phyloP scores from a whole-genome alignment of 345 rosid species.

The Citrus mangshanensis region DNA sequence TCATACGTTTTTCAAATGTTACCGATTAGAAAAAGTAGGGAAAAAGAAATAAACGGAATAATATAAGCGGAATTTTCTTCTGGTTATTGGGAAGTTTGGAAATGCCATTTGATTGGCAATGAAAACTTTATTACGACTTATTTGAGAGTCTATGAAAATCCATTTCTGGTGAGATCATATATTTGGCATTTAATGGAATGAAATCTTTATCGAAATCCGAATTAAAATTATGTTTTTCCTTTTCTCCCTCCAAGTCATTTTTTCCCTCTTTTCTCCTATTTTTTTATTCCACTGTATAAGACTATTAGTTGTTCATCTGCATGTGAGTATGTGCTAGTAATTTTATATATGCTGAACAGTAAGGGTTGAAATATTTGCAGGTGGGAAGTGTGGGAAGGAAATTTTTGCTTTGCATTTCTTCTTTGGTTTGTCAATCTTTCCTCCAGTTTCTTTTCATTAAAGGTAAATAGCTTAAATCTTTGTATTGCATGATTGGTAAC shows the following conservation, averaged over 20 bases:
- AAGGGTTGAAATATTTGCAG: constrained; percentile 39
- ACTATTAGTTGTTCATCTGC: neutral
- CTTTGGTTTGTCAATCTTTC: constrained; percentile 58
- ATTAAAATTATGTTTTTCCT: neutral
- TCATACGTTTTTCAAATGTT: neutral
- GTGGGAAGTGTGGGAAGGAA: constrained; percentile 60
- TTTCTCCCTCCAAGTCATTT: neutral
- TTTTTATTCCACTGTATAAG: neutral
- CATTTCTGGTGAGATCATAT: neutral
- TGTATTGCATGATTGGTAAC: neutral
- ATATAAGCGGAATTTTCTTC: neutral
- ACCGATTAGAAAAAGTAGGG: neutral
- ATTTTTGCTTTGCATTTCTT: constrained; percentile 41
- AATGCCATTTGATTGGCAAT: neutral
- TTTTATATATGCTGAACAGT: constrained; percentile 5
- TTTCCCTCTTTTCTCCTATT: neutral
- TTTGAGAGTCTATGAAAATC: neutral
- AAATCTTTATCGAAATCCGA: neutral
- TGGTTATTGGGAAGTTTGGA: neutral
- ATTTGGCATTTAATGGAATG: neutral
- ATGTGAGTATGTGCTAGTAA: neutral
- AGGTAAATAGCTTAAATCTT: constrained; percentile 38
- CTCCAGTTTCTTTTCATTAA: constrained; percentile 58
- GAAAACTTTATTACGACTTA: neutral
- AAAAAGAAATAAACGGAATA: neutral